Percentiles rank a stretch among this genome's conserved stretches.
These are phyloP conservation scores for Pseudogymnoascus sp. DNA, from an alignment of 2,329 filamentous ascomycete genomes.

Conservation along the genomic window DNA sequence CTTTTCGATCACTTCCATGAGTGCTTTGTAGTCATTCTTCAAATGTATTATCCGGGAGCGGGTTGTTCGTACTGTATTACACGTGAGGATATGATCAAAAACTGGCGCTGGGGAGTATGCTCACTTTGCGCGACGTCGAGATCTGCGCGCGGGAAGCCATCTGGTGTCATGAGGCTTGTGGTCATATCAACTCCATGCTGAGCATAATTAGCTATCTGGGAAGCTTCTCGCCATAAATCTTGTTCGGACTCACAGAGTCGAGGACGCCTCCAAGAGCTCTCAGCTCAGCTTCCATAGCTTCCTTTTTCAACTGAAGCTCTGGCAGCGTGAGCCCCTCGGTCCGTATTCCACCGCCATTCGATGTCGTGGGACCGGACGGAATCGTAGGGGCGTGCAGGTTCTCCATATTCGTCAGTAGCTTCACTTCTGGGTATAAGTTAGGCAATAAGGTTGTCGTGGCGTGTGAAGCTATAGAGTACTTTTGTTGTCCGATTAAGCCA, in stretches of 20 bases:
- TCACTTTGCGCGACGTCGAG: conserved; percentile 91
- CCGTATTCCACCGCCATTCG: conserved; percentile 51
- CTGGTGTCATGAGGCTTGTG: conserved; percentile 74
- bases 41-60: conserved; percentile 81
- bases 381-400: conserved; percentile 63
- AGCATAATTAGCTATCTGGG: conserved; percentile 12
- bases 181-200: conserved; percentile 93
- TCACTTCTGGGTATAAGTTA: neutral
- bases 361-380: conserved; percentile 66
- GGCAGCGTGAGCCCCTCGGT: conserved; percentile 58
- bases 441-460: neutral
- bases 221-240: neutral
- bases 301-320: conserved; percentile 78
- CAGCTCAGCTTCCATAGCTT: conserved; percentile 76
- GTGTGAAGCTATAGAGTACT: neutral
- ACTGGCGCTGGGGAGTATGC: conserved; percentile 18
- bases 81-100: neutral
- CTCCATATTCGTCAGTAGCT: conserved; percentile 43
- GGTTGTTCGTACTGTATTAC: conserved; percentile 73
- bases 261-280: conserved; percentile 76
- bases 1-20: conserved; percentile 78
- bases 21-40: conserved; percentile 84
- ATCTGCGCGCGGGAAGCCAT: conserved; percentile 88
- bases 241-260: conserved; percentile 59
- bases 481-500: neutral